A percentile compares a stretch with the other conserved stretches of the same genome.
These are phyloP conservation scores for Casuarina equisetifolia DNA, from an alignment of 306 rosid genomes.

Conservation along the genomic window DNA sequence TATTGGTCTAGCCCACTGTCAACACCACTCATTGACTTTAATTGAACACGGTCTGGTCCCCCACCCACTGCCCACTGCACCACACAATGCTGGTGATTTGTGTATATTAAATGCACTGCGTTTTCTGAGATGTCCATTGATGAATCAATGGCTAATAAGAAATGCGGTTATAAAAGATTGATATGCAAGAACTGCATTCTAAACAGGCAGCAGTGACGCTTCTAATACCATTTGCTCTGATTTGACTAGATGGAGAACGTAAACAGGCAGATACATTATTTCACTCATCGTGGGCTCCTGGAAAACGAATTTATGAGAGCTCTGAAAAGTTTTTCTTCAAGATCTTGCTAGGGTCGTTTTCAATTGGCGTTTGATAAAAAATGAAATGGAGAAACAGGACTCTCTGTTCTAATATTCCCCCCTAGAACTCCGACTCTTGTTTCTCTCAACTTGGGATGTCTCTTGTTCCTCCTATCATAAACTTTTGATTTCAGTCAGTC, in stretches of 20 bases:
- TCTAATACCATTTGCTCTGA: background rate
- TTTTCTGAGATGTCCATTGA: too few relatives aligned
- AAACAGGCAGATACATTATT: background rate
- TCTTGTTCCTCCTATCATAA: background rate
- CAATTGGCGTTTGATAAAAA: background rate
- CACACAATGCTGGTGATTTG: too few relatives aligned
- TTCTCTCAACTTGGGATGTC: background rate
- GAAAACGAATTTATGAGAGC: background rate
- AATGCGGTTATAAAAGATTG: background rate
- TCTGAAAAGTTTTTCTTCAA: background rate
- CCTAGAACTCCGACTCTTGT: background rate
- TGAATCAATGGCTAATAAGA: background rate
- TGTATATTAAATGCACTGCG: too few relatives aligned
- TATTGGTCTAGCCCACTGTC: background rate
- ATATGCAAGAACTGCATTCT: background rate
- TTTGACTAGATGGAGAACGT: background rate
- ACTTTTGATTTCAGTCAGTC: background rate
- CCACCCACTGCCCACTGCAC: too few relatives aligned
- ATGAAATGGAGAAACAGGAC: background rate
- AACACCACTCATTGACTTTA: background rate
- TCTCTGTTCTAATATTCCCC: background rate
- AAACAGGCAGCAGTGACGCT: background rate
- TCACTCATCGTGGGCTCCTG: background rate
- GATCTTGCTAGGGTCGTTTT: background rate
- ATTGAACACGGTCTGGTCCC: background rate